Evolutionary conservation across 208 protist species (phyloP).

Genomic region (Leishmania tarentolae): DNA sequence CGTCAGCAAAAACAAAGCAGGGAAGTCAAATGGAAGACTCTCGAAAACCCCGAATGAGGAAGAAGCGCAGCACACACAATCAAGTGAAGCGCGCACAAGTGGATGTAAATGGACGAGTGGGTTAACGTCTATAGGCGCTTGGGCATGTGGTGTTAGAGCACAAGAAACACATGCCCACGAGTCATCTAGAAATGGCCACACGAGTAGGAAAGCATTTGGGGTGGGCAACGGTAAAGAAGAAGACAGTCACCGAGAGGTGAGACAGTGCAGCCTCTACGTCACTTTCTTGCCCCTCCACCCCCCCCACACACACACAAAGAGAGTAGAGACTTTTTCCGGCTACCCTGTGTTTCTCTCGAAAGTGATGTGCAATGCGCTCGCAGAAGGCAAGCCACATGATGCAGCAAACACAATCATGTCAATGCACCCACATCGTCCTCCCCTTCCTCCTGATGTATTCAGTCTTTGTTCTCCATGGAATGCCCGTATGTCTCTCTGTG

Average conservation of each 20-base stretch:
- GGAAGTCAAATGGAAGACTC: neutral
- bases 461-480: neutral
- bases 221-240: neutral
- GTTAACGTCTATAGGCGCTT: neutral
- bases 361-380: neutral
- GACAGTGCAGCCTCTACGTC: neutral
- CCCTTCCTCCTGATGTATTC: neutral
- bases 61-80: neutral
- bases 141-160: neutral
- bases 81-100: neutral
- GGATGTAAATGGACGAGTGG: neutral
- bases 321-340: neutral
- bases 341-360: neutral
- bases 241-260: neutral
- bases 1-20: neutral
- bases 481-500: neutral
- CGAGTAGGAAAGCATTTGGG: neutral
- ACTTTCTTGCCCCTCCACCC: neutral
- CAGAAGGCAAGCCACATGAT: neutral
- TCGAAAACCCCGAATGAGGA: neutral
- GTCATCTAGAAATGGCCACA: neutral
- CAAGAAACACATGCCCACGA: neutral
- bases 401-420: neutral
- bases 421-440: neutral
- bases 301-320: neutral